Evolutionary conservation across 2,329 filamentous ascomycete genomes (phyloP), one percentile per base, ranked within the genome.

Genomic region (Ophiocordyceps camponoti-saundersi): DNA sequence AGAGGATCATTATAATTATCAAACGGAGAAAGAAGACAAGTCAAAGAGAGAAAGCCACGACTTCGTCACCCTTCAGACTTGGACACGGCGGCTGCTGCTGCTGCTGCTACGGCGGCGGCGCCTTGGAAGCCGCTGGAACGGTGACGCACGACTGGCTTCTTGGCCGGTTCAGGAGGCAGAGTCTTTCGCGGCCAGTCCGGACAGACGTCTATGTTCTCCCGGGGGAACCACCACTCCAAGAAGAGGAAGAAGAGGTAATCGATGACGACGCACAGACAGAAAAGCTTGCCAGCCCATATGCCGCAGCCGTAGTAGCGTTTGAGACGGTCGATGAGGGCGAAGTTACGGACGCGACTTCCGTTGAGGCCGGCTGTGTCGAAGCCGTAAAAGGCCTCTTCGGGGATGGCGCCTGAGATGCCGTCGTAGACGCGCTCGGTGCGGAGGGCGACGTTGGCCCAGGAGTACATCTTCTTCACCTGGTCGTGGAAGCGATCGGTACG

Each of bases 261-360:
- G 46, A 98, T 82, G 48, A 96, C 80, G 12, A 89, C 89, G 53
- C 90, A 95, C 1, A 98, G 70, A 57, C 92, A 95, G 58, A 98
- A 98, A 10, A 98, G 70, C 65, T 98, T 98, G 34, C 92, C 92
- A 0, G 92, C 92, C 92, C 92, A 98, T 45, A 96, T 90, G 32
- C 92, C 92, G 59, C 93, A 98, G 10, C 92, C 92, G 58, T 95
- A 98, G 64, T 98, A 98, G 49, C 92, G 72, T 66, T 98, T 98
- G 20, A 98, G 67, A 20, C 92, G 78, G 60, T 98, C 92, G 52
- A 98, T 95, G 42, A 98, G 74, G 6, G 90, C 85, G 59, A 95
- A 94, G 56, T 86, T 90, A 55, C 86, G 84, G 10, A 87, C 79
- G 8, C 79, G 77, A 52, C 82, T 73, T 13, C 80, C 82, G 4